Evolutionary conservation across 2,329 filamentous ascomycete genomes (phyloP), one percentile per base, ranked within the genome.

Genomic region (Septoria linicola): DNA sequence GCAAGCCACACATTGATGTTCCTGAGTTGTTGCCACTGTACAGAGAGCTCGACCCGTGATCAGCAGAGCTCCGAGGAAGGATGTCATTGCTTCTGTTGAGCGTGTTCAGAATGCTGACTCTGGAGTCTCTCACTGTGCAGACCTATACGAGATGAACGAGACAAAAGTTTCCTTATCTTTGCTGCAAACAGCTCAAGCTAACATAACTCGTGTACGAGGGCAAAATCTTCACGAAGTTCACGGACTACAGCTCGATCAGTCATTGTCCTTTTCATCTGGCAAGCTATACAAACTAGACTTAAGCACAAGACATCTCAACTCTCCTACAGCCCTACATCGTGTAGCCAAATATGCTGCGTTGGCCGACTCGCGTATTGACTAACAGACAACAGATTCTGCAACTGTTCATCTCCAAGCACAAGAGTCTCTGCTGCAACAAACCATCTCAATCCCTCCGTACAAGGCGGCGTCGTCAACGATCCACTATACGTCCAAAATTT

Each of bases 401-500:
- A 76, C 66, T 79, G 75, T 47, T 66, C 62, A n/a, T 71, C 67
- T 14, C 72, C 69, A 2, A 72, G 68, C 42, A 70, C 70, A 59
- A 79, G 45, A 27, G 69, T 70, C 49, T 72, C 66, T 50, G 68
- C 64, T 7, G 70, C 71, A 10, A 76, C 63, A 48, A 73, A 78
- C 70, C 72, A 79, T 25, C 73, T 61, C 16, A 75, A 67, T 1
- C 73, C 76, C 63, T 76, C 77, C 23, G 62, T 69, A 64, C 68
- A 80, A 51, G 68, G 78, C 52, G 70, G 78, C 41, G 68, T 73
- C 2, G 75, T 78, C 64, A 77, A 58, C 44, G 70, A 73, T 3
- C 76, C 75, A 47, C 69, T 63, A 57, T 78, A 78, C 1, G 74
- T 77, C 74, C 73, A 78, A 51, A 74, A 77, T 42, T 74, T 70